Evolutionary conservation across 2,329 filamentous ascomycete genomes (phyloP).

Genomic region (Phaeosphaeria sp.): DNA sequence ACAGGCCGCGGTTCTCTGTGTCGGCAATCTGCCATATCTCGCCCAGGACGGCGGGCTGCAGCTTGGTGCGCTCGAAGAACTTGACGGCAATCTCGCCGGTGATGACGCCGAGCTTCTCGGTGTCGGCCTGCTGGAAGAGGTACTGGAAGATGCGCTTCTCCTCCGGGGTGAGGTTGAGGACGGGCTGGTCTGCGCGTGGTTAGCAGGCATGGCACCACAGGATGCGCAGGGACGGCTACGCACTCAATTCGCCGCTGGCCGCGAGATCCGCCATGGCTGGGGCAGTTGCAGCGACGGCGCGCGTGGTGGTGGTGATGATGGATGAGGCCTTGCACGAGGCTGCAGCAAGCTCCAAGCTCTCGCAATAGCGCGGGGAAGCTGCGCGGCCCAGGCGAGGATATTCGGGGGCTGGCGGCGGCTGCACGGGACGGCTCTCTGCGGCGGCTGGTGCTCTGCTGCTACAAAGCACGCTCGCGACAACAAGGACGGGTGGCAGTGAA

Average conservation of each 20-base stretch:
- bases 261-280: constrained; percentile 47
- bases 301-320: constrained; percentile 22
- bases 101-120: constrained; percentile 88
- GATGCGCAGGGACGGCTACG: constrained; percentile 12
- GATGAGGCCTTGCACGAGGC: constrained; percentile 38
- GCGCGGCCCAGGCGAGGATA: background rate
- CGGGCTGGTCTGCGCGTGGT: constrained; percentile 51
- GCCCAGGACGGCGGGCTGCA: constrained; percentile 85
- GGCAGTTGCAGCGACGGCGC: constrained; percentile 25
- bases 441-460: constrained; percentile 3
- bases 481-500: constrained; percentile 11
- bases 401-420: constrained; percentile 19
- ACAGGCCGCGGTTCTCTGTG: constrained; percentile 90
- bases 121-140: constrained; percentile 91
- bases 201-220: constrained; percentile 20
- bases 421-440: constrained; percentile 32
- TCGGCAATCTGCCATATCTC: constrained; percentile 99
- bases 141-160: constrained; percentile 95
- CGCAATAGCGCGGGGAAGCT: constrained; percentile 38
- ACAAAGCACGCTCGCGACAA: constrained; percentile 1
- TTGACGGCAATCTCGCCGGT: constrained; percentile 95
- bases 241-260: constrained; percentile 45
- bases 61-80: constrained; percentile 95
- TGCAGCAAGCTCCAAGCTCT: constrained; percentile 34
- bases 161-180: constrained; percentile 84